Percentiles rank a stretch among this genome's conserved stretches.
These are phyloP conservation scores for Ormosia emarginata DNA, from an alignment of 306 rosid species.

Conservation along the genomic window DNA sequence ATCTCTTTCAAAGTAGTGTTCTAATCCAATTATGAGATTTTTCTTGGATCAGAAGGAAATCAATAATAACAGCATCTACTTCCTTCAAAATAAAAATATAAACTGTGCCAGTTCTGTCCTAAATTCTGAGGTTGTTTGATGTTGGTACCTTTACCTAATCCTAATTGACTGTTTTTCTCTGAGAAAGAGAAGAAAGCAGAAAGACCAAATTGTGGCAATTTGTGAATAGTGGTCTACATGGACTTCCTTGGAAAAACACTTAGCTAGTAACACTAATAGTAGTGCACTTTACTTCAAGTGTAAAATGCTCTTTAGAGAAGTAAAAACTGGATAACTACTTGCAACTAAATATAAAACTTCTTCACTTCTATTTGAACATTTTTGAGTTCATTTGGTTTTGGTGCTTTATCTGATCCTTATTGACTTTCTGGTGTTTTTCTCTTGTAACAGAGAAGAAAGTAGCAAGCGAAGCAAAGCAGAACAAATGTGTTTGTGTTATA, in stretches of 20 bases:
- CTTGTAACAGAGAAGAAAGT: constrained; percentile 64
- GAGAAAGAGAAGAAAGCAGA: background rate
- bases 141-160: too few species aligned
- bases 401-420: constrained; percentile 6
- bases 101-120: too few species aligned
- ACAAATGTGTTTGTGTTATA: constrained; percentile 76
- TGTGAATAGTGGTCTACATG: background rate
- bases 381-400: background rate
- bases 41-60: background rate
- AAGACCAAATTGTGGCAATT: background rate
- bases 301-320: background rate
- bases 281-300: background rate
- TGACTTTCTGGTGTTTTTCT: background rate
- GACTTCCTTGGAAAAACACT: background rate
- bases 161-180: too few species aligned
- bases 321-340: background rate
- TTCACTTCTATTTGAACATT: background rate
- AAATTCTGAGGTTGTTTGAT: too few species aligned
- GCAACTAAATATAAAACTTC: background rate
- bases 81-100: too few species aligned
- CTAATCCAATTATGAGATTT: background rate
- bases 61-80: too few species aligned
- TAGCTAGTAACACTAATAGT: background rate
- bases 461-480: constrained; percentile 39
- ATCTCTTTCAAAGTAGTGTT: background rate